Evolutionary conservation across 768 basidiomycete species (phyloP), one percentile per base, ranked within the genome.

Genomic region (Dioszegia hungarica): DNA sequence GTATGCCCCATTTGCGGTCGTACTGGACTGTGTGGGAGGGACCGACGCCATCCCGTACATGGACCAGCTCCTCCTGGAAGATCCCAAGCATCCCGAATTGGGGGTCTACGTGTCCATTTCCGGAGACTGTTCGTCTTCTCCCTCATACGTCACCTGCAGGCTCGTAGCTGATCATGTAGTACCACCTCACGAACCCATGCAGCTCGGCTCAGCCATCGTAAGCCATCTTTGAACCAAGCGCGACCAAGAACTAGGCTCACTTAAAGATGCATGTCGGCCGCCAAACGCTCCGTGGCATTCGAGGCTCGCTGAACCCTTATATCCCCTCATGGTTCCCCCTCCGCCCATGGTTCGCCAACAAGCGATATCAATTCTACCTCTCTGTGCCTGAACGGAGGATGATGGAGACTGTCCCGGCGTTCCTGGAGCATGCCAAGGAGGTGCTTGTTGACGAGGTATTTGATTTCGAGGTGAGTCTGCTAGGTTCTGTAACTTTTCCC

Each of bases 31-130:
- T 4, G 65, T 85, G 29, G 88, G 88, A 28, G 87, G 84, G 2
- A 87, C 88, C 43, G 80, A 85, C 70, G 83, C 84, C 1, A 82
- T 91, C 20, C 83, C 87, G 5, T 87, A 90, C 68, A 79, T 93
- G 37, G 79, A 80, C 20, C 85, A 89, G 57, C 78, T 93, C 22
- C 79, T 93, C 12, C 79, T 80, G 19, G 87, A 90, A 62, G 90
- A 93, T 41, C 49, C 53, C 4, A 47, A 54, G 19, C 51, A 49
- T 22, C 65, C 62, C 2, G 34, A 62, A 10, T 48, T 63, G 1
- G 68, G 68, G 5, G 53, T 62, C 22, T 70, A 66, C 56, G 45
- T 70, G 27, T 66, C 64, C 17, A 63, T 70, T 29, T 60, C 64
- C 6, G 64, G 68, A 27, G 68, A 66, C 54, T 61, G 67, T 69